A percentile compares a stretch with the other conserved stretches of the same genome.
phyloP scores from a whole-genome alignment of 257 asterid species.

The Solanum etuberosum region DNA sequence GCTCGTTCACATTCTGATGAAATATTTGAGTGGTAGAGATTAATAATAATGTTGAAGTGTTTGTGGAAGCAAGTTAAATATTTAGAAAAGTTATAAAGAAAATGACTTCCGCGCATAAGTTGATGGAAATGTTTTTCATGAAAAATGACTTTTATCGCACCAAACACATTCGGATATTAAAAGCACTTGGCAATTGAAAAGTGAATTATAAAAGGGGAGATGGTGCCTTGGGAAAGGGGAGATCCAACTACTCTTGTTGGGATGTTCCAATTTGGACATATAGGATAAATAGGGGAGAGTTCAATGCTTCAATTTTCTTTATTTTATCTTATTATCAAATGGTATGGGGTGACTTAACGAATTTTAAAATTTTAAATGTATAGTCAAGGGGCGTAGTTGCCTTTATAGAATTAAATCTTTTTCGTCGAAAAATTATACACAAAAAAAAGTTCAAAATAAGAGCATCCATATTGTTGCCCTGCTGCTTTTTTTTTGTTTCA shows the following conservation, averaged over 20 bases:
- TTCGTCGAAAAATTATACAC: background rate
- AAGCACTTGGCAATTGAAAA: background rate
- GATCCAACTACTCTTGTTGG: background rate
- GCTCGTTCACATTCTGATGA: background rate
- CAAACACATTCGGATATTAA: background rate
- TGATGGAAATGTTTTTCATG: background rate
- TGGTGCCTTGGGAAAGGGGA: conserved; percentile 7
- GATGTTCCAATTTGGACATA: background rate
- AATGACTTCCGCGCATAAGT: too few relatives aligned
- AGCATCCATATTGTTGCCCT: background rate
- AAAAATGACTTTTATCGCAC: background rate
- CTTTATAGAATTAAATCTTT: background rate
- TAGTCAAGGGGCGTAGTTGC: background rate
- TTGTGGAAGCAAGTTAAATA: background rate
- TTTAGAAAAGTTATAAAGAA: background rate
- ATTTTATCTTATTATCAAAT: background rate
- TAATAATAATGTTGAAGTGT: background rate
- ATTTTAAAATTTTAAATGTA: background rate
- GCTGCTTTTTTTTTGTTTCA: background rate
- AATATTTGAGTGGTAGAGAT: background rate
- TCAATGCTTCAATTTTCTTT: background rate
- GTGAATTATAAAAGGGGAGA: background rate
- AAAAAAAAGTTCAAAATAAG: background rate
- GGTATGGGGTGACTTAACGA: background rate
- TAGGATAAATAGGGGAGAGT: background rate